A percentile compares a stretch with the other conserved stretches of the same genome.
Conservation (phyloP, 345 rosid species). For the Salix udensis region DNA sequence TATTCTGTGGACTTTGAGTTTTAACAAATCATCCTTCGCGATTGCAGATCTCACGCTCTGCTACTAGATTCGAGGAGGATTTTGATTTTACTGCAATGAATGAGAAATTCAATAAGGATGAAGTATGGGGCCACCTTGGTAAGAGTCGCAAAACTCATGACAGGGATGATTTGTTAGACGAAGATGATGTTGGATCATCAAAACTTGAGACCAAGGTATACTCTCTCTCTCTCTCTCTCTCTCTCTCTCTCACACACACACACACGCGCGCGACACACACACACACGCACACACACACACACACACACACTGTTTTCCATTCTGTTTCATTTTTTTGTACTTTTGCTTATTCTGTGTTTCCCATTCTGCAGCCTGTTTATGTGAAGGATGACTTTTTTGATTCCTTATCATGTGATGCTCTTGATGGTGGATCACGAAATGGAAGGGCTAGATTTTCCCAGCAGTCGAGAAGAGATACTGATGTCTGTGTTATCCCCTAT, state of each 20-base stretch:
- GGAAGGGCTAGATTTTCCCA: slow-evolving; percentile 24
- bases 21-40: not conserved
- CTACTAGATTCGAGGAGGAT: slow-evolving; percentile 30
- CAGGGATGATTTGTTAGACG: slow-evolving; percentile 6
- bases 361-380: slow-evolving; percentile 26
- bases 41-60: slow-evolving; percentile 18
- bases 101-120: slow-evolving; percentile 39
- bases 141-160: slow-evolving; percentile 19
- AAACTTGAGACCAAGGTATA: slow-evolving; percentile 16
- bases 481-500: slow-evolving; percentile 15
- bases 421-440: slow-evolving; percentile 11
- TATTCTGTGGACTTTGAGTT: not conserved
- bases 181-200: not conserved
- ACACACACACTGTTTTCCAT: not conserved
- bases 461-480: slow-evolving; percentile 25
- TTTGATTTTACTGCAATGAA: slow-evolving; percentile 46
- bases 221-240: not conserved
- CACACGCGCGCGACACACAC: not conserved
- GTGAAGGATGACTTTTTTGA: slow-evolving; percentile 43
- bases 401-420: slow-evolving; percentile 27
- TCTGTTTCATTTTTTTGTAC: not conserved
- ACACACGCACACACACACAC: too few species aligned
- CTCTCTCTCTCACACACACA: not conserved
- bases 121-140: slow-evolving; percentile 42
- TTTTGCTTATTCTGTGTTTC: not conserved